These are phyloP conservation scores for Boletus vinaceobasis DNA, from an alignment of 768 basidiomycete genomes.

Conservation along the genomic window DNA sequence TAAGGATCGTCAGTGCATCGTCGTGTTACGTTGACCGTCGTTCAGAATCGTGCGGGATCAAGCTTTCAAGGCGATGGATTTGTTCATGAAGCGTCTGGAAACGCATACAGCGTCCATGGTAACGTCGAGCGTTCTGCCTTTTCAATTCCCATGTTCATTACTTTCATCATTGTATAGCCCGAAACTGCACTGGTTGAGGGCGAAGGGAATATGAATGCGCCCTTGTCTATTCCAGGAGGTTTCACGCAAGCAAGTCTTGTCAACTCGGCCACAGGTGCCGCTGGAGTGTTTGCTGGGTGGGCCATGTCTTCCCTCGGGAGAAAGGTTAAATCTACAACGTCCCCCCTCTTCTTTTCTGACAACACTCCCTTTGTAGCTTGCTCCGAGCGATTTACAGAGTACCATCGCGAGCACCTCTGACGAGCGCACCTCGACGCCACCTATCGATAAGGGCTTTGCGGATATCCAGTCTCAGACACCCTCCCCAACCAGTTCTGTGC, in stretches of 20 bases:
- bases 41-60: slow-evolving; percentile 88
- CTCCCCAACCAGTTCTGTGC: slow-evolving; percentile 28
- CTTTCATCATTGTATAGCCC: slow-evolving; percentile 39
- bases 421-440: slow-evolving; percentile 43
- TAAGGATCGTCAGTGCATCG: slow-evolving; percentile 33
- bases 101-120: slow-evolving; percentile 81
- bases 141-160: neutral
- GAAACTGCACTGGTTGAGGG: slow-evolving; percentile 48
- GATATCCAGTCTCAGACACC: slow-evolving; percentile 1
- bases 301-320: slow-evolving; percentile 88
- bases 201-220: slow-evolving; percentile 28
- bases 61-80: slow-evolving; percentile 88
- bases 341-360: neutral
- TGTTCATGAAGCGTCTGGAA: slow-evolving; percentile 84
- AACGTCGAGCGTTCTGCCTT: slow-evolving; percentile 17
- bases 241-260: slow-evolving; percentile 47
- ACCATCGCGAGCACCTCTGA: slow-evolving; percentile 47
- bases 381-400: slow-evolving; percentile 68
- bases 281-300: slow-evolving; percentile 92
- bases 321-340: slow-evolving; percentile 46
- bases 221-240: slow-evolving; percentile 28
- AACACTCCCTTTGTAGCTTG: slow-evolving; percentile 45
- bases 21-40: neutral
- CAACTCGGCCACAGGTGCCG: slow-evolving; percentile 86
- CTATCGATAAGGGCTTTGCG: slow-evolving; percentile 2